Evolutionary conservation across 768 basidiomycete species (phyloP), one percentile per base, ranked within the genome.

Genomic region (Tylopilus sp.): DNA sequence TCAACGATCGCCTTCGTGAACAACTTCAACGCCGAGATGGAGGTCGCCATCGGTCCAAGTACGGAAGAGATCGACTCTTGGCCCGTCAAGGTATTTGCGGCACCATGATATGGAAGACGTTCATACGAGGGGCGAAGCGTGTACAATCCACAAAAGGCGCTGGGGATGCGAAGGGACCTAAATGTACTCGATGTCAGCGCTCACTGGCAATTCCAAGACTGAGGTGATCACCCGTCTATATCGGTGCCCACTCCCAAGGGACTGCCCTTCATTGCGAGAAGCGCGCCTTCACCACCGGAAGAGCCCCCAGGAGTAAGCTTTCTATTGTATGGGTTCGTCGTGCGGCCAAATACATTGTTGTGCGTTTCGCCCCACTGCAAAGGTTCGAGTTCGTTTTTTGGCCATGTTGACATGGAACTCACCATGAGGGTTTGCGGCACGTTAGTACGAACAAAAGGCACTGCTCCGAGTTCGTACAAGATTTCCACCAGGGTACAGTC

Each of bases 221-320:
- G 28, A 8, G 28, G 11, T 28, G 25, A 28, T 28, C 60, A 87
- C 86, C 89, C 86, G 52, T 83, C 87, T 53, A 91, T 81, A 64
- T 93, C 91, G 18, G 91, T 86, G 40, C 91, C 91, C 5, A 91
- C 79, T 22, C 89, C 88, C 59, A 80, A 48, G 5, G 73, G 71
- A 33, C 71, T 72, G 22, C 80, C 79, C 44, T 66, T 73, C 57
- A 69, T 56, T 40, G 59, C 85, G 35, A 94, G 66, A 3, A 94
- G 76, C 0, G 91, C 89, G 26, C 86, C 87, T 71, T 94, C 93
- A 28, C 92, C 92, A 5, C 93, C 92, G 3, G 86, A 88, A 1
- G 90, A 93, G 0, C 92, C 92, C 15, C 92, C 92, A 6, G 77
- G 69, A 4, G 86, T 90, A 40, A 91, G 74, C 18, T 75, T 75